Percentiles rank a stretch among this genome's conserved stretches.
Conservation (phyloP, 169 alveolate species). For the Plasmodium relictum region DNA sequence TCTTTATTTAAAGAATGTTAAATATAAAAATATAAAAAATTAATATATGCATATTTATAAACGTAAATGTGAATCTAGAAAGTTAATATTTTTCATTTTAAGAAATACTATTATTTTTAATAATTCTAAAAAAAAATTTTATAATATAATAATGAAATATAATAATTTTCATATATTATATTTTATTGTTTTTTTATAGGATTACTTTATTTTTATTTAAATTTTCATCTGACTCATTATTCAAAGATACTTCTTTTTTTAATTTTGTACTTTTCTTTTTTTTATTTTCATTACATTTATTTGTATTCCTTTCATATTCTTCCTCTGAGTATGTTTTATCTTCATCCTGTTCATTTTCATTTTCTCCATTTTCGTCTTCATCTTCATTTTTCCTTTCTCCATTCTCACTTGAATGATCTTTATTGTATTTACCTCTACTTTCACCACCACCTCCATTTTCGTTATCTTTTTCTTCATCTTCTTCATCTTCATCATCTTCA, state of each 20-base stretch:
- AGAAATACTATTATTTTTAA: too few relatives aligned
- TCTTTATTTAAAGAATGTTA: too few relatives aligned
- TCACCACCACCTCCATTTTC: background rate
- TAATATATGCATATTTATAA: too few relatives aligned
- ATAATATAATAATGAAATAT: background rate
- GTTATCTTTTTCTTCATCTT: background rate
- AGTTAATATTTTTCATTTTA: too few relatives aligned
- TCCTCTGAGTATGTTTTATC: conserved; percentile 7
- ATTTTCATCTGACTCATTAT: background rate
- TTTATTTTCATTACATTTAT: conserved; percentile 14
- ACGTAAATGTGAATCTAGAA: too few relatives aligned
- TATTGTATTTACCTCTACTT: background rate
- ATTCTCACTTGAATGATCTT: background rate
- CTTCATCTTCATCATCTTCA: too few relatives aligned
- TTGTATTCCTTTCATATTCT: conserved; percentile 13
- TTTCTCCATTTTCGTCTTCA: background rate
- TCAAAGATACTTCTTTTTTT: background rate
- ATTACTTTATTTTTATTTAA: conserved; percentile 40
- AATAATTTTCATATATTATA: background rate
- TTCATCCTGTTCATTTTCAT: background rate
- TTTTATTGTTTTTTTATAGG: background rate
- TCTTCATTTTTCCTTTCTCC: conserved; percentile 9
- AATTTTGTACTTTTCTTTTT: background rate
- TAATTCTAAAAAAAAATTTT: background rate
- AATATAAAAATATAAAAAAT: too few relatives aligned